A percentile compares a stretch with the other conserved stretches of the same genome.
Conservation (phyloP, 1,284 basidiomycete species). For the Phylloporus sp. region DNA sequence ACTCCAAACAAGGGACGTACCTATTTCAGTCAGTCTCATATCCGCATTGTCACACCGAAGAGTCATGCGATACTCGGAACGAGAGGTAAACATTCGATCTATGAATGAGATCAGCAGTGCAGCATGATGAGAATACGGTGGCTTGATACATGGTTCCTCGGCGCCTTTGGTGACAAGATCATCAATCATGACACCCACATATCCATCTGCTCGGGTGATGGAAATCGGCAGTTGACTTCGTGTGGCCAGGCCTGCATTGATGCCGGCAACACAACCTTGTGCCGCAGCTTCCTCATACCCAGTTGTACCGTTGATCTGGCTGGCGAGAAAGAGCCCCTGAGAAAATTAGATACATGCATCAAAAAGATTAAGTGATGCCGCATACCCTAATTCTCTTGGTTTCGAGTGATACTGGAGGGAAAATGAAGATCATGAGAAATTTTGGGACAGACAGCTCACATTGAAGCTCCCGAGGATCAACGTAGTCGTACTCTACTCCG, state of each 20-base stretch:
- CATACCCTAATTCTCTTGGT: slow-evolving; percentile 79
- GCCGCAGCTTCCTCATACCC: slow-evolving; percentile 94
- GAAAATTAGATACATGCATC: slow-evolving; percentile 1
- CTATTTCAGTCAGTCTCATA: slow-evolving; percentile 78
- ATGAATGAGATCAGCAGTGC: slow-evolving; percentile 16
- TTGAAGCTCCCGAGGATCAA: slow-evolving; percentile 85
- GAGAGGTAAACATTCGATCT: slow-evolving; percentile 94
- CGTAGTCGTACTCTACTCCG: slow-evolving; percentile 91
- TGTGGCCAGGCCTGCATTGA: slow-evolving; percentile 84
- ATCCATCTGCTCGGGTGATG: slow-evolving; percentile 84
- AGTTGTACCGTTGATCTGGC: slow-evolving; percentile 91
- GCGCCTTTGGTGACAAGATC: slow-evolving; percentile 88
- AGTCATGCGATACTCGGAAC: slow-evolving; percentile 89
- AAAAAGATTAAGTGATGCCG: neutral
- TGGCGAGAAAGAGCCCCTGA: slow-evolving; percentile 84
- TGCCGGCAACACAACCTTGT: slow-evolving; percentile 85
- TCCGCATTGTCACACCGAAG: slow-evolving; percentile 91
- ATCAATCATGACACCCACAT: slow-evolving; percentile 89
- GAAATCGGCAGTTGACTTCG: slow-evolving; percentile 62
- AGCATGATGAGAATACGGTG: slow-evolving; percentile 1
- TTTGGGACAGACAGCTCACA: slow-evolving; percentile 50
- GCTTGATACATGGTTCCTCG: slow-evolving; percentile 80
- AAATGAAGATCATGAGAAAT: slow-evolving; percentile 6
- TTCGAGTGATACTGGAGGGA: slow-evolving; percentile 74
- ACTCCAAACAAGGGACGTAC: slow-evolving; percentile 45